Conservation (phyloP, 169 alveolate species). For the Cyclospora cayetanensis region DNA sequence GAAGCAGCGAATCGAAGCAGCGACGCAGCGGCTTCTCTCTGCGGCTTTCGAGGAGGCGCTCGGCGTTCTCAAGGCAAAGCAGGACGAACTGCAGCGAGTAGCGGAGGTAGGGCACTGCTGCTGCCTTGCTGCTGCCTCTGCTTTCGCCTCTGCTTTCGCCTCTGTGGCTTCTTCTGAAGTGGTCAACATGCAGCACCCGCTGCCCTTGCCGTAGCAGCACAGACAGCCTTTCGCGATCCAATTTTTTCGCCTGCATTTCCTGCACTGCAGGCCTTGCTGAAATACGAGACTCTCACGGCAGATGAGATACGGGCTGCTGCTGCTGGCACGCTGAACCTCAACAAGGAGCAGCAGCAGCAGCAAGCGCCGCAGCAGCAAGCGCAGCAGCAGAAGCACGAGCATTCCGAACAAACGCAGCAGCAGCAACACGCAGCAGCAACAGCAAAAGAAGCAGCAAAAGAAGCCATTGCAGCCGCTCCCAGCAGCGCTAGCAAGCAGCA, state of each 20-base stretch:
- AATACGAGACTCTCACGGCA: conserved; percentile 44
- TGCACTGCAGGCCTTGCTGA: conserved; percentile 2
- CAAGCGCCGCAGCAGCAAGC: too few species aligned
- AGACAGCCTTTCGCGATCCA: not conserved
- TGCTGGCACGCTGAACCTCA: conserved; percentile 19
- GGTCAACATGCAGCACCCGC: not conserved
- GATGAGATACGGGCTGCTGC: not conserved
- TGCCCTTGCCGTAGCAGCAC: not conserved
- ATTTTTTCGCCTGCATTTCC: not conserved
- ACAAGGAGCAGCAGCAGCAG: too few species aligned
- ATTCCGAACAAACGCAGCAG: too few species aligned
- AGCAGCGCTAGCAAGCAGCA: too few species aligned
- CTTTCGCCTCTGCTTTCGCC: not conserved
- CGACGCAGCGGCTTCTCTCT: conserved; percentile 75
- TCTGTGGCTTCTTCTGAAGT: not conserved
- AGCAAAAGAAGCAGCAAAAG: too few species aligned
- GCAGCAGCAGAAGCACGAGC: too few species aligned
- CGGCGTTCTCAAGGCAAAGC: not conserved
- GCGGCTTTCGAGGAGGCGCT: not conserved
- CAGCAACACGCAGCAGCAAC: too few species aligned
- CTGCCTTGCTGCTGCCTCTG: not conserved
- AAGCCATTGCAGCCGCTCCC: too few species aligned
- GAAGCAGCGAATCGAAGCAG: conserved; percentile 85
- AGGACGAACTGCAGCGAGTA: not conserved
- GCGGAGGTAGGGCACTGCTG: conserved; percentile 21